phyloP scores from a whole-genome alignment of 208 protist species.

The Novymonas esmeraldas region DNA sequence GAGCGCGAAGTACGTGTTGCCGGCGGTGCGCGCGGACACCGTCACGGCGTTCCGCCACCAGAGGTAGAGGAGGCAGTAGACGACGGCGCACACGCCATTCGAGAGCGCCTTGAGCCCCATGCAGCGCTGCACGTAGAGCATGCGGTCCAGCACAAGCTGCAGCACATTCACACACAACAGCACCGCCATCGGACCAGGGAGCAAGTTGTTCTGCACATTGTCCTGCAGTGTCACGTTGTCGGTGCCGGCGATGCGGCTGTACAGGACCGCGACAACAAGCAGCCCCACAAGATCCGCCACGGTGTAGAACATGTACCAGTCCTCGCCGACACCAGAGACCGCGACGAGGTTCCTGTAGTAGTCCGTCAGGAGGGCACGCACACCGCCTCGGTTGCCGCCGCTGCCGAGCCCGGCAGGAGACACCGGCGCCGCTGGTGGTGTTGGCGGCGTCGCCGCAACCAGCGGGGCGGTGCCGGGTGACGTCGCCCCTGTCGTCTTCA shows the following conservation, averaged over 20 bases:
- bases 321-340: slow-evolving; percentile 50
- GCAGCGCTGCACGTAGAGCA: slow-evolving; percentile 62
- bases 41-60: slow-evolving; percentile 49
- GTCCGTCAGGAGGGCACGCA: neutral
- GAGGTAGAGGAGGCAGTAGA: slow-evolving; percentile 57
- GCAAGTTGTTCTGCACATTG: slow-evolving; percentile 69
- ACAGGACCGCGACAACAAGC: slow-evolving; percentile 51
- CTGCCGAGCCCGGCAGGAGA: neutral
- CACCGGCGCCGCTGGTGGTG: neutral
- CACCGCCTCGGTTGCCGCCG: neutral
- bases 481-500: no score
- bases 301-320: slow-evolving; percentile 73
- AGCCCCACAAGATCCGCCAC: slow-evolving; percentile 52
- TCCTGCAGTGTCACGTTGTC: slow-evolving; percentile 51
- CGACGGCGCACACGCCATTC: slow-evolving; percentile 41
- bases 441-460: neutral
- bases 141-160: slow-evolving; percentile 68
- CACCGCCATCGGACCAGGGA: slow-evolving; percentile 74
- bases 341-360: slow-evolving; percentile 43
- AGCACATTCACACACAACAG: slow-evolving; percentile 62
- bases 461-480: neutral
- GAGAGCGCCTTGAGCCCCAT: slow-evolving; percentile 54
- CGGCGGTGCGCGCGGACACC: slow-evolving; percentile 20
- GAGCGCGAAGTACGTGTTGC: slow-evolving; percentile 54
- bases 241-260: slow-evolving; percentile 52